phyloP scores from a whole-genome alignment of 805 yeast species.

The Starmerella roubikii region DNA sequence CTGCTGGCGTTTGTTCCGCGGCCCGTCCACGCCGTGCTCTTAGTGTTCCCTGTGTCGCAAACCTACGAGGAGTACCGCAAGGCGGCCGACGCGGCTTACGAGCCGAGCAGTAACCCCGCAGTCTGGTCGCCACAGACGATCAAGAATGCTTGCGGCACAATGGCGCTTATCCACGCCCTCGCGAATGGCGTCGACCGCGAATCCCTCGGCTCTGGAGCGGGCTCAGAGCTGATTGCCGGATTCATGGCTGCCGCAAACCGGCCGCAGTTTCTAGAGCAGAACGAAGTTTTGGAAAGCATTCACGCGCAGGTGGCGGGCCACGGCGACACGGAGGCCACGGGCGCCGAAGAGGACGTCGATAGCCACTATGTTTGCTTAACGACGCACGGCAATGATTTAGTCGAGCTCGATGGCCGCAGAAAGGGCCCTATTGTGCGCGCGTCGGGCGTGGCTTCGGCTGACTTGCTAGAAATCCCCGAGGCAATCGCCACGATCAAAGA shows the following conservation, averaged over 20 bases:
- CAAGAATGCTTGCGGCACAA: constrained; percentile 83
- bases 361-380: constrained; percentile 69
- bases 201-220: constrained; percentile 20
- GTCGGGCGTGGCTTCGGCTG: constrained; percentile 2
- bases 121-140: constrained; percentile 81
- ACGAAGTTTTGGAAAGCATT: constrained; percentile 28
- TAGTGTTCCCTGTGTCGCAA: constrained; percentile 68
- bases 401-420: constrained; percentile 83
- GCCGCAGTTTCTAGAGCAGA: constrained; percentile 33
- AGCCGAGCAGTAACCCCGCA: constrained; percentile 24
- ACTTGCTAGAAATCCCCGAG: constrained; percentile 30
- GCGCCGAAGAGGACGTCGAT: constrained; percentile 35
- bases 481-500: constrained; percentile 45
- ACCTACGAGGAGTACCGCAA: constrained; percentile 41
- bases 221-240: constrained; percentile 21
- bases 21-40: constrained; percentile 61
- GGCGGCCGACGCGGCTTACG: constrained; percentile 28
- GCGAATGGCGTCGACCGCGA: constrained; percentile 27
- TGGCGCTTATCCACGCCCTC: constrained; percentile 63
- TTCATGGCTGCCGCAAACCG: constrained; percentile 28
- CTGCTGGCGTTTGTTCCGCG: constrained; percentile 66
- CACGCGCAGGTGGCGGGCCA: constrained; percentile 28
- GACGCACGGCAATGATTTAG: constrained; percentile 40
- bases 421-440: constrained; percentile 52
- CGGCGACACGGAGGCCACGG: constrained; percentile 31